Evolutionary conservation across 2,329 filamentous ascomycete species (phyloP).

Genomic region (Karstenula rhodostoma): DNA sequence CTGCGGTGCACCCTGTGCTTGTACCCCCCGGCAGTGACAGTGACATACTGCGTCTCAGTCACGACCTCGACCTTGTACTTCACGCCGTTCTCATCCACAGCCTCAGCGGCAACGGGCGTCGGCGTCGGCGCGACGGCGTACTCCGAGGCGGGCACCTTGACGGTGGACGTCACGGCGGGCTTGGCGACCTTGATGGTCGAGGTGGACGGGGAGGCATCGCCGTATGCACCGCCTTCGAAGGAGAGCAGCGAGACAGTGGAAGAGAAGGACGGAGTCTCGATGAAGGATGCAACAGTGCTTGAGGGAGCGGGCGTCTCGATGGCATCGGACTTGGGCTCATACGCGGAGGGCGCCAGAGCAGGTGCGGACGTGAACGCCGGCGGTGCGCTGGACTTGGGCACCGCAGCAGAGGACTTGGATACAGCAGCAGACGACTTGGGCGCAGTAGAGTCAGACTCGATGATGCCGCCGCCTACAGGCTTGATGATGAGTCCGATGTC

Average conservation of each 20-base stretch:
- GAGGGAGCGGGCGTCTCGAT: not conserved
- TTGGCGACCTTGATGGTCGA: constrained; percentile 5
- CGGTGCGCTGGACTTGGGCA: not conserved
- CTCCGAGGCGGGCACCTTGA: constrained; percentile 23
- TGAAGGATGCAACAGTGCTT: not conserved
- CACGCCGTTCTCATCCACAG: constrained; percentile 17
- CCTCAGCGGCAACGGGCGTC: constrained; percentile 24
- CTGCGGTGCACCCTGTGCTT: not conserved
- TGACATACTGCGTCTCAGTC: constrained; percentile 6
- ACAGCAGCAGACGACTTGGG: constrained; percentile 24
- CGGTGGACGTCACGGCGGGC: constrained; percentile 14
- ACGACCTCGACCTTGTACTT: not conserved
- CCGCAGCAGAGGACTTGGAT: not conserved
- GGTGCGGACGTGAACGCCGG: not conserved
- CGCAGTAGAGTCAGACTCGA: constrained; percentile 22
- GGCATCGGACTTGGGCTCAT: not conserved
- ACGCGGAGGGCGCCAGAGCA: not conserved
- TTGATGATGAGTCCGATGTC: constrained; percentile 41
- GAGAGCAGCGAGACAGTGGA: constrained; percentile 10
- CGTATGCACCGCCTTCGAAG: constrained; percentile 7
- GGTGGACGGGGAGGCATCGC: not conserved
- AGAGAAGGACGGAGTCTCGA: constrained; percentile 1
- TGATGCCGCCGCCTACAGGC: constrained; percentile 19
- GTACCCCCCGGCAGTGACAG: not conserved
- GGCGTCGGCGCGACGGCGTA: constrained; percentile 30